A percentile compares a stretch with the other conserved stretches of the same genome.
These are phyloP conservation scores for Eimeria falciformis DNA, from an alignment of 169 alveolate genomes.

Conservation along the genomic window DNA sequence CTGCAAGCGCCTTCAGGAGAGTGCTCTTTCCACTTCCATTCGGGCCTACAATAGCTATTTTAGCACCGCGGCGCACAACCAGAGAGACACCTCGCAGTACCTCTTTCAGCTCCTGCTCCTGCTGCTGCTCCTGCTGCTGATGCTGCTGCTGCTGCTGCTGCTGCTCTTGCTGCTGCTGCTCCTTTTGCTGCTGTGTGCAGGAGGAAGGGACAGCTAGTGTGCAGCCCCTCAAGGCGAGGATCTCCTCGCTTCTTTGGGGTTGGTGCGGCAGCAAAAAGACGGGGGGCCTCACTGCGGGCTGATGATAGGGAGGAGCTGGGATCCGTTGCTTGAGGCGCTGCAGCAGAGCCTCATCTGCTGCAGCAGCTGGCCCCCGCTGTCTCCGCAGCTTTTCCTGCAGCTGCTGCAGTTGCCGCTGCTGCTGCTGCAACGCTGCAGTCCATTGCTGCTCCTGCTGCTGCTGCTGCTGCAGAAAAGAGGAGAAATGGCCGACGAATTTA, in stretches of 20 bases:
- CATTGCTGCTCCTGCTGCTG: conserved; percentile 55
- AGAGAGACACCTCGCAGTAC: conserved; percentile 44
- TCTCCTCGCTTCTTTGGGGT: conserved; percentile 35
- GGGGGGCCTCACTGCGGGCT: conserved; percentile 29
- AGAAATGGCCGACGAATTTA: background rate
- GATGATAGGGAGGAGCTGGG: background rate
- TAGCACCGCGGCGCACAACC: conserved; percentile 55
- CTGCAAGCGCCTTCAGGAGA: conserved; percentile 75
- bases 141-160: conserved; percentile 52
- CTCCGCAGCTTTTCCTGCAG: conserved; percentile 62
- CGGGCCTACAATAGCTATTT: conserved; percentile 78
- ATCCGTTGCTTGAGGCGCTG: conserved; percentile 49
- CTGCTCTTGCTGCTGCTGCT: conserved; percentile 24
- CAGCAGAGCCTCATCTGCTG: conserved; percentile 62
- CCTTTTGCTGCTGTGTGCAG: conserved; percentile 8
- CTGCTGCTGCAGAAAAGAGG: conserved; percentile 68
- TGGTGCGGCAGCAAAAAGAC: conserved; percentile 47
- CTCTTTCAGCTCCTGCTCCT: background rate
- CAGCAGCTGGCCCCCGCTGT: conserved; percentile 45
- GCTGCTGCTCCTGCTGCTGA: conserved; percentile 68
- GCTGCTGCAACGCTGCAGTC: conserved; percentile 19
- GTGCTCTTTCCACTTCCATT: conserved; percentile 80
- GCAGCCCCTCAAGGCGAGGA: conserved; percentile 35
- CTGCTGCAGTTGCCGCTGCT: conserved; percentile 45
- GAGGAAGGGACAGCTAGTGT: background rate